A percentile compares a stretch with the other conserved stretches of the same genome.
phyloP scores from a whole-genome alignment of 2,329 filamentous ascomycete genomes.

The Beauveria sp. region DNA sequence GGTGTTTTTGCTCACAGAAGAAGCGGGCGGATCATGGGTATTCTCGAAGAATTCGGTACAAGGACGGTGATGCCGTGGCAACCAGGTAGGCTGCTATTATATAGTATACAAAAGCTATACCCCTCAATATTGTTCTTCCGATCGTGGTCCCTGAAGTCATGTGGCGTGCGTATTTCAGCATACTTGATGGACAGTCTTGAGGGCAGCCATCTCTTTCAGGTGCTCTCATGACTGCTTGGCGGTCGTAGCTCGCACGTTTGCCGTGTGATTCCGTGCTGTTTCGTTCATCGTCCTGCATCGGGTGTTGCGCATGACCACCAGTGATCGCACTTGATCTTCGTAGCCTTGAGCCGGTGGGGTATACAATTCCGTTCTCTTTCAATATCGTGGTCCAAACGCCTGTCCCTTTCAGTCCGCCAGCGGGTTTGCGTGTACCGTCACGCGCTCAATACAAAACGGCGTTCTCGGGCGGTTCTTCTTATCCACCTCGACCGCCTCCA shows the following conservation, averaged over 20 bases:
- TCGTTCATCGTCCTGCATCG: not conserved
- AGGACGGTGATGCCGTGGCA: not conserved
- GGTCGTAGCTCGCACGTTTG: not conserved
- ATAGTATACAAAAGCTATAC: not conserved
- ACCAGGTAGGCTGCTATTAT: not conserved
- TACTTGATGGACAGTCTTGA: too few species aligned
- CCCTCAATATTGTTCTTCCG: not conserved
- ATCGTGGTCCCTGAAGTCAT: not conserved
- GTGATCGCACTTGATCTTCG: not conserved
- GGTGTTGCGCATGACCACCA: not conserved
- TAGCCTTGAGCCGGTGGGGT: not conserved
- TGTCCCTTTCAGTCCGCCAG: conserved; percentile 45
- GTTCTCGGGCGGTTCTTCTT: conserved; percentile 69
- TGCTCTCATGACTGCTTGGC: not conserved
- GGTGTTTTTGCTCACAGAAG: not conserved
- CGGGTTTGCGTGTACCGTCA: conserved; percentile 75
- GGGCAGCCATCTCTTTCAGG: not conserved
- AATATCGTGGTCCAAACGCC: not conserved
- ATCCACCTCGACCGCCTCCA: conserved; percentile 67
- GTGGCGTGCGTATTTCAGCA: too few species aligned
- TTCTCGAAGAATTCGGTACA: not conserved
- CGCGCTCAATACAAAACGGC: conserved; percentile 55
- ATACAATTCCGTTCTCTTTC: not conserved
- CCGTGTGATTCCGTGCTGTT: not conserved
- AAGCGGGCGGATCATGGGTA: not conserved